Percentiles rank a stretch among this genome's conserved stretches.
Conservation (phyloP, 352 stramenopile species). For the Phytophthora megakarya region DNA sequence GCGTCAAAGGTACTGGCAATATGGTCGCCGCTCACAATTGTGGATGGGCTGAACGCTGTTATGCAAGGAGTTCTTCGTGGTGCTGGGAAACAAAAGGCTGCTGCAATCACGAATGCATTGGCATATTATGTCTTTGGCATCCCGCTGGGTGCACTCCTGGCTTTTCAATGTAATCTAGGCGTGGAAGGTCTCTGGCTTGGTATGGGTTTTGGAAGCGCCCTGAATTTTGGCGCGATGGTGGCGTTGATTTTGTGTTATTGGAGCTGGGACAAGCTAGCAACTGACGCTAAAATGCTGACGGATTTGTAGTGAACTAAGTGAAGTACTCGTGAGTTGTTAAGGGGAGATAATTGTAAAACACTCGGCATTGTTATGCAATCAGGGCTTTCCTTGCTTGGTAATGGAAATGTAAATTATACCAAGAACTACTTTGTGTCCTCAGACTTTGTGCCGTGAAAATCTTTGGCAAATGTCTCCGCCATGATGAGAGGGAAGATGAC, state of each 20-base stretch:
- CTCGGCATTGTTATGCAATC: too few species aligned
- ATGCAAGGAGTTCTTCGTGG: conserved; percentile 68
- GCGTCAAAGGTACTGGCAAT: conserved; percentile 44
- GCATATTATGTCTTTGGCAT: conserved; percentile 77
- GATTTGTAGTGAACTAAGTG: conserved; percentile 13
- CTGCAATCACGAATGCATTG: conserved; percentile 53
- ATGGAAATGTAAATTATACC: too few species aligned
- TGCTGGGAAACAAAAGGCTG: conserved; percentile 59
- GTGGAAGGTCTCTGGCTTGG: conserved; percentile 61
- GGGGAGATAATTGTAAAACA: too few species aligned
- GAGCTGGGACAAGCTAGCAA: conserved; percentile 40
- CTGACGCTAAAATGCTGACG: conserved; percentile 39
- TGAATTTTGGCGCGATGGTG: conserved; percentile 26
- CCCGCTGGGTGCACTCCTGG: conserved; percentile 57
- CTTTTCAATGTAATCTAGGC: conserved; percentile 44
- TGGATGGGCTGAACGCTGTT: conserved; percentile 53
- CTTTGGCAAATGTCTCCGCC: conserved; percentile 98
- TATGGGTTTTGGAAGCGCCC: conserved; percentile 43
- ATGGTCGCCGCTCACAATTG: conserved; percentile 42
- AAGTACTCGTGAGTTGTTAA: too few species aligned
- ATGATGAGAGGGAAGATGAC: conserved; percentile 99
- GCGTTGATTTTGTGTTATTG: conserved; percentile 36
- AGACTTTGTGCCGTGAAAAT: conserved; percentile 69
- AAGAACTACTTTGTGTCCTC: background rate
- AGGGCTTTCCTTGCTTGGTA: too few species aligned